Evolutionary conservation across 768 basidiomycete species (phyloP).

Genomic region (Amanita pallidorosea): DNA sequence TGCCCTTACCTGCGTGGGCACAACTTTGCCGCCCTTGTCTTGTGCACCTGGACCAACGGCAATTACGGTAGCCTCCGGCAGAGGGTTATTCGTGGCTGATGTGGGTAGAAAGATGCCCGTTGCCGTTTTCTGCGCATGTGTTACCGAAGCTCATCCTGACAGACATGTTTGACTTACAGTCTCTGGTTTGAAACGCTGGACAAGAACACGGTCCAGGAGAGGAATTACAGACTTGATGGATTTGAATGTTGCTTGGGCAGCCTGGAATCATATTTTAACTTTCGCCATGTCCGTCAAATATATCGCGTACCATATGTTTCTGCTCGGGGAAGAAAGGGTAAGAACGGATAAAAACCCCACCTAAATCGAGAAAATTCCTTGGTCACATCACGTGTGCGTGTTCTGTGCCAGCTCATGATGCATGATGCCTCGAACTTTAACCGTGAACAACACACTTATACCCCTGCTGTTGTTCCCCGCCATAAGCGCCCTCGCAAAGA

Average conservation of each 20-base stretch:
- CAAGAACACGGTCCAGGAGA: conserved; percentile 91
- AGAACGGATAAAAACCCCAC: not conserved
- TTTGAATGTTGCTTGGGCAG: conserved; percentile 90
- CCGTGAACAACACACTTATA: conserved; percentile 8
- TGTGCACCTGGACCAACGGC: conserved; percentile 93
- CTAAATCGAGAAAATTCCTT: not conserved
- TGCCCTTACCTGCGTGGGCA: conserved; percentile 69
- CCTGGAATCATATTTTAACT: conserved; percentile 26
- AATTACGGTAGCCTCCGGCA: conserved; percentile 97
- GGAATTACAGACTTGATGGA: conserved; percentile 86
- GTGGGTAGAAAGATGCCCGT: conserved; percentile 93
- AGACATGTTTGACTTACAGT: conserved; percentile 43
- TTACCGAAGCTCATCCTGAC: not conserved
- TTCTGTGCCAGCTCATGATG: not conserved
- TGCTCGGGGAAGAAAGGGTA: too few relatives aligned
- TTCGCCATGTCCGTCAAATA: not conserved
- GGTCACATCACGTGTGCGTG: conserved; percentile 3
- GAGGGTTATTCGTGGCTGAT: conserved; percentile 69
- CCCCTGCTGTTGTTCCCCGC: conserved; percentile 28
- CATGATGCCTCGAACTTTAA: not conserved
- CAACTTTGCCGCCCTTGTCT: conserved; percentile 70
- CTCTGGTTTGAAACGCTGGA: conserved; percentile 95
- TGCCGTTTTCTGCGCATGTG: conserved; percentile 78
- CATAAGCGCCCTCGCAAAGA: conserved; percentile 23
- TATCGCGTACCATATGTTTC: not conserved